Base-by-base conservation (phyloP, 169 alveolate genomes). In the Babesia ovis region DNA sequence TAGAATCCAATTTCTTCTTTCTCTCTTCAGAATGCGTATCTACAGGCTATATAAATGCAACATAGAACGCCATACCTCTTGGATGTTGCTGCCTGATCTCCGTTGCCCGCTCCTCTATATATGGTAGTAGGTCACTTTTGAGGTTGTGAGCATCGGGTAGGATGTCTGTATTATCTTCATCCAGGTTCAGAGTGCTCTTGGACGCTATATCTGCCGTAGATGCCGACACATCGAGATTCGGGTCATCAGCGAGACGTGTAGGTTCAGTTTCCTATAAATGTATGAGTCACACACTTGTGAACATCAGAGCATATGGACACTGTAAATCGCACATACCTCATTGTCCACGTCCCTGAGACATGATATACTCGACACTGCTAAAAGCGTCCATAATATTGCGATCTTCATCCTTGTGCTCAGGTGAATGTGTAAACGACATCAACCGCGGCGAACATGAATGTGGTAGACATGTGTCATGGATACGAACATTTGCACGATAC, bases 211-310 rank as follows among this genome's bases (percentile, higher is more conserved):
- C 34, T 4, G 62, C 74, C 61, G 54, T 46, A 25, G 74, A 45
- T 8, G 41, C 37, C 34, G 62, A 20, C 1, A 64, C 61, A 11
- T 64, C 51, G 23, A 64, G 61, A 34, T 46, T 50, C 0, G 31
- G 39, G 37, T 64, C 74, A 64, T 64, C 74, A 12, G 74, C 74
- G 4, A 64, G 46, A 34, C 50, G 59, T 34, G 20, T 42, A 9
- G 73, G 11, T 5, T 43, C 53, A 4, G 23, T 35, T 14, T 4
- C 50, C 74, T 64, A 61, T 23, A 20, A 46, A 0, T 16, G 62
- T 31, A 29, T 64, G 35, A 64, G 62, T 34, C 39, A 16, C 6
- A 1, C 39, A 8, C 11, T 4, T 25, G 37, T n/a, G 25, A 16
- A 20, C 32, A 18, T 48, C 56, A 48, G n/a, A 14, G 14, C 20